phyloP scores from a whole-genome alignment of 306 rosid genomes.

The Pyrus pyrifolia region DNA sequence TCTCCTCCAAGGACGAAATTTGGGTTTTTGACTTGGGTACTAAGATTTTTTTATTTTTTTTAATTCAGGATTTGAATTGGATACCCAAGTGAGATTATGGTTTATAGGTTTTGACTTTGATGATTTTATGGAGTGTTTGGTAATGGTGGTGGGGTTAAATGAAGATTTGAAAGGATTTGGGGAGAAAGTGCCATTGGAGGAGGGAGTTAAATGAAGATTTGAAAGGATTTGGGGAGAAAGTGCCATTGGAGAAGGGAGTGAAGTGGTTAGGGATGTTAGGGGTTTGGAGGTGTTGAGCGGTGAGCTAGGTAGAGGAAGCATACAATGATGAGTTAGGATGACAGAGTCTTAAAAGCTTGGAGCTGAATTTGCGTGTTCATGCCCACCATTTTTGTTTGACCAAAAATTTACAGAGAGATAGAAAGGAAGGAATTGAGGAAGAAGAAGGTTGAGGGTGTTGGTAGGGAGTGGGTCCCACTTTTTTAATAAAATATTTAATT shows the following conservation, averaged over 20 bases:
- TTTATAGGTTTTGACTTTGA: not conserved
- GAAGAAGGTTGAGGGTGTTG: no score
- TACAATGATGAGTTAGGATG: conserved; percentile 8
- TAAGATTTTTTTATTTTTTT: not conserved
- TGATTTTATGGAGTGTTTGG: not conserved
- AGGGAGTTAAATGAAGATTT: not conserved
- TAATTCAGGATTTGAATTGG: not conserved
- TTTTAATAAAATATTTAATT: no score
- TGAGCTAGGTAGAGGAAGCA: not conserved
- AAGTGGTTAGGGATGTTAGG: conserved; percentile 12
- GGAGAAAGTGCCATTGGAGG: not conserved
- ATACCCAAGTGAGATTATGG: not conserved
- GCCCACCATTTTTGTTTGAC: conserved; percentile 46
- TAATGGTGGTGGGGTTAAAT: not conserved
- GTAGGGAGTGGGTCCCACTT: no score
- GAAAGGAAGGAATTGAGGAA: no score
- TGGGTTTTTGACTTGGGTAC: no score
- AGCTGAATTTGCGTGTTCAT: conserved; percentile 47
- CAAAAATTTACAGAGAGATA: not conserved
- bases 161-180: not conserved
- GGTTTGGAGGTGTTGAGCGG: not conserved
- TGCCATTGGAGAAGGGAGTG: conserved; percentile 1
- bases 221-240: not conserved
- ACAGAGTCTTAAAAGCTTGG: conserved; percentile 28
- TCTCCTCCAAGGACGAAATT: no score